Base-by-base conservation (phyloP, 2,329 filamentous ascomycete species). In the Rhytidhysteron rufulum region DNA sequence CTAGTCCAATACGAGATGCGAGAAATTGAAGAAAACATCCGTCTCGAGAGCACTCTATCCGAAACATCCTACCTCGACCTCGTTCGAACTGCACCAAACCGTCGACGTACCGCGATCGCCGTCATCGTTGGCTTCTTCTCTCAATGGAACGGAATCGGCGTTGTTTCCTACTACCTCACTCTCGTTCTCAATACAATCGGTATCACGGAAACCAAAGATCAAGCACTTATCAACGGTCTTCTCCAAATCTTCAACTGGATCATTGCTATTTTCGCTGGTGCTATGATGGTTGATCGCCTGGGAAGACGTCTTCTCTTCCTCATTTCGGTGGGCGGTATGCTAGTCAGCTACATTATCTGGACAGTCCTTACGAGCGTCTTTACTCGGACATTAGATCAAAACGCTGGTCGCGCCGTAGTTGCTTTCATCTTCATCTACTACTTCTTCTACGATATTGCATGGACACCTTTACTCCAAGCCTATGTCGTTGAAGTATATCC, bases 401-500 rank as follows among this genome's bases (percentile, higher is more conserved):
- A 40, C 29, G 64, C 67, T n/a, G 70, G 70, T 10, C 65, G 68
- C 38, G 69, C 65, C 4, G 69, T 74, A 13, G 69, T 78, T 36
- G 69, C 68, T 43, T 71, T 74, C 60, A 71, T 76, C 50, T 76
- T 67, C 66, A 57, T 75, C 36, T 74, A 71, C 63, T 60, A 62
- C 31, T 63, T 74, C 41, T 72, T 75, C 53, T 79, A 80, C 65
- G 67, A 72, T 22, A 65, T 79, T 45, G 75, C 74, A 18, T 80
- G 75, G 75, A 78, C 76, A 21, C 75, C 75, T 42, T 69, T 80
- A 31, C 69, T 79, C 17, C 68, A 79, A 47, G 74, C 72, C 40
- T 81, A 75, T 55, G 65, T 67, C 3, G 65, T 68, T 38, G 72
- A 75, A 47, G 73, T 75, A 44, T 54, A 73, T 42, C 71, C 72